Evolutionary conservation across 1,284 basidiomycete species (phyloP), one percentile per base, ranked within the genome.

Genomic region (Cryptococcus sp.): DNA sequence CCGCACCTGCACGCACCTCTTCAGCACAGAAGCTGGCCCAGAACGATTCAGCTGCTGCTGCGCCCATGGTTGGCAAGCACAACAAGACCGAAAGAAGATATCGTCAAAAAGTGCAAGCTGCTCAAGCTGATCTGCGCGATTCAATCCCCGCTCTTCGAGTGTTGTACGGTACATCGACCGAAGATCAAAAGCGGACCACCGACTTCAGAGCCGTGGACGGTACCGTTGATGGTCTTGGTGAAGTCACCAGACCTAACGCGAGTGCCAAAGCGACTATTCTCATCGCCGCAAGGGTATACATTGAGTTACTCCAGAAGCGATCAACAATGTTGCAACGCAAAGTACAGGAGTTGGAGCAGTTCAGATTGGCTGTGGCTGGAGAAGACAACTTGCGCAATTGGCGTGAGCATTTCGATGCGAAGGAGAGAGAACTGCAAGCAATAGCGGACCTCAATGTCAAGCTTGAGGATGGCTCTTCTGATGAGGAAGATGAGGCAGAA

Each of bases 71-170:
- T 4, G 75, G 75, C 27, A 77, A 77, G 58, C 78, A 79, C 66
- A 79, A 79, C 71, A 79, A 78, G 68, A 78, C 77, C 10, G 78
- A 79, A 62, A 61, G 76, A 23, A 67, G 77, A 31, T 79, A 79
- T 57, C 74, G 78, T 31, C 73, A 74, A 54, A 79, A 79, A 63
- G 78, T 79, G 16, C 77, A 79, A 63, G 71, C 71, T 51, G 77
- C 78, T 17, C 75, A 78, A 57, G 68, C 74, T 35, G 74, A 76
- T 47, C 66, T 79, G 6, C 76, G 78, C n/a, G 78, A 79, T 56
- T 64, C 75, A 6, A 74, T 79, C 8, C 78, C 78, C 1, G 75
- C 76, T 5, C 66, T 79, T 0, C 67, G 78, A 51, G 75, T 78
- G 3, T 60, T 78, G 3, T 79, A 79, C 60, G 73, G 73, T 25